These are phyloP conservation scores for Colletotrichum sp. DNA, from an alignment of 2,329 filamentous ascomycete species.

Conservation along the genomic window DNA sequence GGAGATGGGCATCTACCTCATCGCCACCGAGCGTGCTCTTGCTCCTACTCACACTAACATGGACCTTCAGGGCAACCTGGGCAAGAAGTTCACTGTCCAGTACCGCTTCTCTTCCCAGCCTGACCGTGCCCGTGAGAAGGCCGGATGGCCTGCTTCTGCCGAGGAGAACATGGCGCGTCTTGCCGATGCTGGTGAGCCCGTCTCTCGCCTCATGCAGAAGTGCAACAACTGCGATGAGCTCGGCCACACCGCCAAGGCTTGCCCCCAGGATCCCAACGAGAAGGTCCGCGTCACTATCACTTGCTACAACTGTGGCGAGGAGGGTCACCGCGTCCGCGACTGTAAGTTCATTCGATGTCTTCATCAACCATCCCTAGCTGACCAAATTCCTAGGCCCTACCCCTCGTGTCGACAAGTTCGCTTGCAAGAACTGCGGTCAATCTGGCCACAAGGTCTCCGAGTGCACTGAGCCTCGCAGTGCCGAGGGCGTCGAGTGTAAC, in stretches of 20 bases:
- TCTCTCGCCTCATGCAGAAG: constrained; percentile 62
- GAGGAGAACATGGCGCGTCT: constrained; percentile 70
- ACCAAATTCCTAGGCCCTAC: constrained; percentile 48
- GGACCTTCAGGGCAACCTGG: constrained; percentile 73
- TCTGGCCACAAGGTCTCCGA: constrained; percentile 56
- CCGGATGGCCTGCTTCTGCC: constrained; percentile 61
- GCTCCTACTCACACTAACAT: constrained; percentile 68
- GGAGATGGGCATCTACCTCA: constrained; percentile 62
- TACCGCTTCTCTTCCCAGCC: constrained; percentile 67
- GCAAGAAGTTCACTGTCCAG: constrained; percentile 67
- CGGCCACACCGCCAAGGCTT: constrained; percentile 67
- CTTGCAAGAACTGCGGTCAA: constrained; percentile 72
- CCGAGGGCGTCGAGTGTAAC: constrained; percentile 68
- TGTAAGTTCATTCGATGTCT: constrained; percentile 50
- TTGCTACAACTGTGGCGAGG: constrained; percentile 69
- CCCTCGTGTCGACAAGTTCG: constrained; percentile 68
- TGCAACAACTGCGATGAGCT: constrained; percentile 70
- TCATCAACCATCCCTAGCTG: background rate
- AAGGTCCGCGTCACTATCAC: constrained; percentile 50
- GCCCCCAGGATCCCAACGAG: constrained; percentile 62
- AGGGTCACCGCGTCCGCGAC: constrained; percentile 72
- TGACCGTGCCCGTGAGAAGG: constrained; percentile 61
- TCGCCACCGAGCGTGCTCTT: constrained; percentile 65
- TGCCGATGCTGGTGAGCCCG: constrained; percentile 68
- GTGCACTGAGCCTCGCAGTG: constrained; percentile 65